Evolutionary conservation across 2,329 filamentous ascomycete genomes (phyloP).

Genomic region (Aspergillus fructus): DNA sequence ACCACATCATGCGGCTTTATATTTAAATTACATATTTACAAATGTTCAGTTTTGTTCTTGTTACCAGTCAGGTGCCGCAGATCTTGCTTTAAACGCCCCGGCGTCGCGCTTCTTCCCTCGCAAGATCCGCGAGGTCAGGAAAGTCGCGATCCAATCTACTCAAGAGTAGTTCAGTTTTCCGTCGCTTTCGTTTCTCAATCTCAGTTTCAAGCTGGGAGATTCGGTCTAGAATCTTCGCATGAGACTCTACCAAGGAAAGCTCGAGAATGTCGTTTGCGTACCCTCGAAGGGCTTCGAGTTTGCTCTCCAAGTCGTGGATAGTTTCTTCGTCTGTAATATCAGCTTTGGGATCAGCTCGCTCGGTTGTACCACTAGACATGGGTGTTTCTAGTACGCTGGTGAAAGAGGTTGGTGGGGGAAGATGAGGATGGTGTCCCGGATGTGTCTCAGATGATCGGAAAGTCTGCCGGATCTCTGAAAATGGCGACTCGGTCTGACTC

Average conservation of each 20-base stretch:
- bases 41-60: neutral
- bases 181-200: conserved; percentile 15
- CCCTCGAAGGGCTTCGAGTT: conserved; percentile 19
- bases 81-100: conserved; percentile 10
- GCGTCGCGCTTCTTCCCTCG: conserved; percentile 20
- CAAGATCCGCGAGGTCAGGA: conserved; percentile 20
- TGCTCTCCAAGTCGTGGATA: conserved; percentile 20
- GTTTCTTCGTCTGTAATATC: conserved; percentile 3
- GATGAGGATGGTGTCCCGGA: neutral
- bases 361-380: neutral
- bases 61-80: too few relatives aligned
- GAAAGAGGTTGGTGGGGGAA: neutral
- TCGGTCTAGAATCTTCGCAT: conserved; percentile 22
- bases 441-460: neutral
- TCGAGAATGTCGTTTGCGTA: conserved; percentile 26
- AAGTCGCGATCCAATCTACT: conserved; percentile 18
- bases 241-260: conserved; percentile 25
- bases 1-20: neutral
- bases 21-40: neutral
- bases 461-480: neutral
- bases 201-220: conserved; percentile 20
- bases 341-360: neutral
- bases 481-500: conserved; percentile 6
- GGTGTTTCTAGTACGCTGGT: neutral
- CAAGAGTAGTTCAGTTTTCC: conserved; percentile 19